These are phyloP conservation scores for Pichia exigua DNA, from an alignment of 805 yeast genomes.

Conservation along the genomic window DNA sequence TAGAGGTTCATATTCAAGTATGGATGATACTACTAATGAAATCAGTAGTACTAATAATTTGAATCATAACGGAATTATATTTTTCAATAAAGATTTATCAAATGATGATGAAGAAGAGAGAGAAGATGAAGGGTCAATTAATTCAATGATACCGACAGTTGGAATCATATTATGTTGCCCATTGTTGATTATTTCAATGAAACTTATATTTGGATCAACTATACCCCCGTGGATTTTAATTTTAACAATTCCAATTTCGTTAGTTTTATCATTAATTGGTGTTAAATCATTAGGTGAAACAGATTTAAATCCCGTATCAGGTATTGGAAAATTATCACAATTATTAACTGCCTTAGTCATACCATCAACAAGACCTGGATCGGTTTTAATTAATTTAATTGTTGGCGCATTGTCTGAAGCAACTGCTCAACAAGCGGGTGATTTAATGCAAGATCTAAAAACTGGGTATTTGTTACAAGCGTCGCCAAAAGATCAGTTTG, in stretches of 20 bases:
- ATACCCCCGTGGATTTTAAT: constrained; percentile 67
- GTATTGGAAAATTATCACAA: constrained; percentile 92
- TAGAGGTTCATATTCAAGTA: constrained; percentile 4
- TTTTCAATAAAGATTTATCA: neutral
- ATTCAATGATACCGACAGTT: constrained; percentile 11
- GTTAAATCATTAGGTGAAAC: constrained; percentile 96
- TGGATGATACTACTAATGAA: neutral
- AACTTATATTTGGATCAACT: constrained; percentile 58
- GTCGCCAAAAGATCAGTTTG: constrained; percentile 83
- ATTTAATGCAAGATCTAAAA: constrained; percentile 92
- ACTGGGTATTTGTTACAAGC: constrained; percentile 92
- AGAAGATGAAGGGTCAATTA: constrained; percentile 24
- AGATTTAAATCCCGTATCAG: constrained; percentile 93
- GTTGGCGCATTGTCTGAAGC: constrained; percentile 99
- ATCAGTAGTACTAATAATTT: neutral
- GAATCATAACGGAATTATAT: neutral
- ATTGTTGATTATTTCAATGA: constrained; percentile 57
- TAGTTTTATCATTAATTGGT: constrained; percentile 75
- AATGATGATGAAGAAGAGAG: constrained; percentile 22
- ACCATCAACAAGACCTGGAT: constrained; percentile 68
- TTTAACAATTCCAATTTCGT: constrained; percentile 65
- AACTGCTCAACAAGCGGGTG: constrained; percentile 99
- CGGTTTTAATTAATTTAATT: constrained; percentile 74
- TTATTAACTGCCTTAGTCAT: constrained; percentile 75
- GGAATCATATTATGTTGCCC: constrained; percentile 65